These are phyloP conservation scores for Neurospora cerealis DNA, from an alignment of 495 filamentous ascomycete species.

Conservation along the genomic window DNA sequence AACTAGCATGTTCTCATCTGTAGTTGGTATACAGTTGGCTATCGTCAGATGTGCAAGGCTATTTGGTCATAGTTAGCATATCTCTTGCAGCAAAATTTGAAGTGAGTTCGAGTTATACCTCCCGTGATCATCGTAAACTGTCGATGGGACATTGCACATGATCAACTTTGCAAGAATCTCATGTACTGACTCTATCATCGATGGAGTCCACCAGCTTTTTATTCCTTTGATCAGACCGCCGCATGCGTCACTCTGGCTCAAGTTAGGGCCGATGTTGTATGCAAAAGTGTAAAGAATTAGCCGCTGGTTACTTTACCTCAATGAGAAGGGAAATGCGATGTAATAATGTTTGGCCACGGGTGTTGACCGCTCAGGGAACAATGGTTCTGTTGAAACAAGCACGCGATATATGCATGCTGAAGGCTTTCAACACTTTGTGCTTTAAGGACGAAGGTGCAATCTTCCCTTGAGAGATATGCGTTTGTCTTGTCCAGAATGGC, in stretches of 20 bases:
- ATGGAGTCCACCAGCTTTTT: background rate
- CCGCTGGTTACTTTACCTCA: background rate
- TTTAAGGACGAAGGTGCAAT: background rate
- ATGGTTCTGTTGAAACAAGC: background rate
- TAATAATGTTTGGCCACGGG: background rate
- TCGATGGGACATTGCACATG: background rate
- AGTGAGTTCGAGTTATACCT: background rate
- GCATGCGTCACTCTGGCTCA: background rate
- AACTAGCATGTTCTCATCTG: background rate
- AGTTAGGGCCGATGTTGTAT: background rate
- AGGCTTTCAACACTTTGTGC: background rate
- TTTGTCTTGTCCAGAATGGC: background rate
- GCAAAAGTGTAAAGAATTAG: background rate
- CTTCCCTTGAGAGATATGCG: too few species aligned
- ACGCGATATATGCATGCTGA: background rate
- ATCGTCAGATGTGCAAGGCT: background rate
- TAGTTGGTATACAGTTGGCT: background rate
- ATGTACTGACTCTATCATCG: background rate
- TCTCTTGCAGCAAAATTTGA: too few species aligned
- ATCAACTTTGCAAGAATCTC: background rate
- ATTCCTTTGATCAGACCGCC: fast-evolving
- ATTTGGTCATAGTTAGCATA: background rate
- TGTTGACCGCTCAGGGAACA: background rate
- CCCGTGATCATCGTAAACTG: background rate
- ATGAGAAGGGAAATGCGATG: background rate